These are phyloP conservation scores for Colletotrichum gloeosporioides DNA, from an alignment of 2,329 filamentous ascomycete genomes.

Conservation along the genomic window DNA sequence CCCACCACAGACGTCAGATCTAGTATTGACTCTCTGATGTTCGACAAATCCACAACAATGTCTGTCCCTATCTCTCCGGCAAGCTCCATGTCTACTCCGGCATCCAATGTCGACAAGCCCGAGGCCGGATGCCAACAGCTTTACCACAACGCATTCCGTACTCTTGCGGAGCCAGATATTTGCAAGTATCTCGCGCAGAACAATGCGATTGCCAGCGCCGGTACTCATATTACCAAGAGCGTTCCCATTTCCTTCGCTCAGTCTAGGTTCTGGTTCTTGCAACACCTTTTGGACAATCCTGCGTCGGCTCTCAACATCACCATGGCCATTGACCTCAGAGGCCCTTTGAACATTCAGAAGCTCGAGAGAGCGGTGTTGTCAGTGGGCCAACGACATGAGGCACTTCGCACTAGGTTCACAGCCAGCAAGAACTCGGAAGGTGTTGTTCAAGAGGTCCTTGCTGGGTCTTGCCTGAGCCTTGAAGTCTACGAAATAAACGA, in stretches of 20 bases:
- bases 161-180: background rate
- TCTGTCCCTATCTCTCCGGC: background rate
- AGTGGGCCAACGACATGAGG: constrained; percentile 34
- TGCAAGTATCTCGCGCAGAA: background rate
- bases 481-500: background rate
- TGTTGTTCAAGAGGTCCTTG: background rate
- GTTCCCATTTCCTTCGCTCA: constrained; percentile 41
- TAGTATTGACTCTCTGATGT: background rate
- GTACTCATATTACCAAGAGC: background rate
- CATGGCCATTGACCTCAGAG: constrained; percentile 33
- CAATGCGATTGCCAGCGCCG: background rate
- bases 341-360: constrained; percentile 32
- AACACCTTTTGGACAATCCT: constrained; percentile 33
- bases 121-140: background rate
- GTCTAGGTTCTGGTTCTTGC: constrained; percentile 45
- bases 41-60: background rate
- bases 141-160: background rate
- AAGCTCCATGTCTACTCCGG: background rate
- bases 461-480: background rate
- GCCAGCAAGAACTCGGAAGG: background rate
- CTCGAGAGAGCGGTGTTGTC: constrained; percentile 37
- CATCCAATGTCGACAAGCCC: background rate
- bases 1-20: background rate
- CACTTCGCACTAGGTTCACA: constrained; percentile 36
- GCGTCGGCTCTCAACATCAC: constrained; percentile 45